Evolutionary conservation across 2,329 filamentous ascomycete species (phyloP), one percentile per base, ranked within the genome.

Genomic region (Phyllosticta citriasiana): DNA sequence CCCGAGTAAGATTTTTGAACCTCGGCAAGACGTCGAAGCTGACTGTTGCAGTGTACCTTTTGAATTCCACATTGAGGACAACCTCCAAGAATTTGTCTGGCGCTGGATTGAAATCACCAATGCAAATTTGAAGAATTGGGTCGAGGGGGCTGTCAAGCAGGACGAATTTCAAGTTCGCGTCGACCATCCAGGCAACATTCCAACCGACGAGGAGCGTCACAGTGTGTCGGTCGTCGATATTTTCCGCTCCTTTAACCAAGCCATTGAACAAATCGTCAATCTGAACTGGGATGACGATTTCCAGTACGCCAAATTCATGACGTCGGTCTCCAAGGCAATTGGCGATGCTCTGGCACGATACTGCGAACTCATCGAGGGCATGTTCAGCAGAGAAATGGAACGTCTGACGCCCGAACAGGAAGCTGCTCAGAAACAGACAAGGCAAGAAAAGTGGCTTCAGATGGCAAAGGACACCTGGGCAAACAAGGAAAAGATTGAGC

Each of bases 241-340:
- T 53, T 97, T 97, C 77, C 87, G 89, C 67, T 87, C 95, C 0
- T 97, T 97, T 79, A 95, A 92, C 68, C 89, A 97, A 75, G 89
- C 88, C 19, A 85, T 95, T 40, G 88, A 97, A 65, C 90, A 95
- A 68, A 85, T 99, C 60, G 86, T 89, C 59, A 81, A 90, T 66
- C 81, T 99, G 10, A 85, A 92, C 63, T 99, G 94, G 94, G 88
- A 91, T 65, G 91, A 97, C 71, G 90, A 96, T 69, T 80, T 96
- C 47, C 92, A 96, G 66, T 89, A 96, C 71, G 93, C 94, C 50
- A 91, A 92, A 64, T 99, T 99, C 75, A 97, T 97, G 92, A 99
- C 94, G 16, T 85, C 91, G 1, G 79, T 97, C 16, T 87, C 92
- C 14, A 95, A 91, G 68, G 87, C 88, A 0, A 90, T 97, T 63